Evolutionary conservation across 371 early-diverging fungal species (phyloP).

Genomic region (Saksenaea vasiformis): DNA sequence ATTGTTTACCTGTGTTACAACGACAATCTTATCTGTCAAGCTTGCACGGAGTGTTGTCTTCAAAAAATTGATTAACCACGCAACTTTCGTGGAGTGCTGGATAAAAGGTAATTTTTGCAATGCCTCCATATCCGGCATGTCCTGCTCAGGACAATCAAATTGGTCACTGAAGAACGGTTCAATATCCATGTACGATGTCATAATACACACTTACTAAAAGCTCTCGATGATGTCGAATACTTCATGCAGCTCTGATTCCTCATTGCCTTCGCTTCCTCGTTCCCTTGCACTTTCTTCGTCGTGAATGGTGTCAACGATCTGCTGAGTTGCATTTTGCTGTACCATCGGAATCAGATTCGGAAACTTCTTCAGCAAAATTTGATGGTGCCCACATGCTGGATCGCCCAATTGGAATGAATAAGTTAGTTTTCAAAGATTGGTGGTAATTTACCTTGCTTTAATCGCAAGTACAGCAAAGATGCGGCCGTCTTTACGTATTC

Average conservation of each 20-base stretch:
- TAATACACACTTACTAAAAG: slow-evolving; percentile 29
- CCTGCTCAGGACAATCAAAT: slow-evolving; percentile 21
- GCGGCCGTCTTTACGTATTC: slow-evolving; percentile 19
- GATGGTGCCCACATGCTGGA: slow-evolving; percentile 37
- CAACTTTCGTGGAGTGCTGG: slow-evolving; percentile 38
- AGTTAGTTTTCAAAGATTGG: neutral
- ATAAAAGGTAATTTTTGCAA: slow-evolving; percentile 30
- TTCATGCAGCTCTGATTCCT: slow-evolving; percentile 28
- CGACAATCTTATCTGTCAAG: slow-evolving; percentile 37
- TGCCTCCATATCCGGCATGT: slow-evolving; percentile 30
- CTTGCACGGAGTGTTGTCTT: slow-evolving; percentile 10
- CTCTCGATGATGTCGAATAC: slow-evolving; percentile 35
- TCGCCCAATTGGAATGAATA: neutral
- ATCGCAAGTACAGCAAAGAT: slow-evolving; percentile 34
- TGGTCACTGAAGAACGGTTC: slow-evolving; percentile 25
- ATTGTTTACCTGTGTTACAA: slow-evolving; percentile 39
- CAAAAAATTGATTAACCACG: slow-evolving; percentile 34
- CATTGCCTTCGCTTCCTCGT: slow-evolving; percentile 20
- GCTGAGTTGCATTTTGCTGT: slow-evolving; percentile 2
- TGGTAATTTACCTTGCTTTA: slow-evolving; percentile 34
- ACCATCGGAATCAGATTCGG: slow-evolving; percentile 38
- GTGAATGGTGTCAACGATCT: neutral
- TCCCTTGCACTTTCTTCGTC: slow-evolving; percentile 3
- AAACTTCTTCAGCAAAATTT: slow-evolving; percentile 37
- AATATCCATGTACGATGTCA: neutral